Percentiles rank a stretch among this genome's conserved stretches.
phyloP scores from a whole-genome alignment of 2,329 filamentous ascomycete genomes.

The Colletotrichum lentis region DNA sequence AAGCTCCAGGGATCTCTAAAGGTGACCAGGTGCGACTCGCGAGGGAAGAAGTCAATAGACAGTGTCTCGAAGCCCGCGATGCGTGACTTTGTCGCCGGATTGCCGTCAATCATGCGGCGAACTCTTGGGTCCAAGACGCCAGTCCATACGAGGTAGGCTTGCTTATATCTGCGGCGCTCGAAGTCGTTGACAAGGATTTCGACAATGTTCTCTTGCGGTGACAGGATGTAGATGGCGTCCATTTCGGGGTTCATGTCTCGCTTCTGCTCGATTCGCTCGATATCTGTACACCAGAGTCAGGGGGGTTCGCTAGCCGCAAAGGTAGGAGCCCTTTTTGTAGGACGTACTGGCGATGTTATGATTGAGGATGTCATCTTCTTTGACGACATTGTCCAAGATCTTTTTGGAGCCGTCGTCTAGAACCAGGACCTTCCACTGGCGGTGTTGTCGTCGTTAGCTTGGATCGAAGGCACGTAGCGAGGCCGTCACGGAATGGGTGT shows the following conservation, averaged over 20 bases:
- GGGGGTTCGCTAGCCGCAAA: conserved; percentile 20
- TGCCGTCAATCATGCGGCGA: conserved; percentile 78
- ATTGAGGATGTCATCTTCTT: conserved; percentile 96
- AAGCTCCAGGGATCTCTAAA: conserved; percentile 98
- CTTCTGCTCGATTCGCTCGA: conserved; percentile 90
- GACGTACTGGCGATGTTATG: conserved; percentile 90
- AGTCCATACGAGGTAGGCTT: conserved; percentile 86
- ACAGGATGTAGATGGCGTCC: conserved; percentile 93
- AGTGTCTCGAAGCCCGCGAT: conserved; percentile 84
- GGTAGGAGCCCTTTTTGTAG: neutral
- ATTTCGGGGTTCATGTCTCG: conserved; percentile 85
- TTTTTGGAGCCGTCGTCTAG: conserved; percentile 85
- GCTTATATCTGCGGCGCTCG: conserved; percentile 81
- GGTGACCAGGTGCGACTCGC: conserved; percentile 89
- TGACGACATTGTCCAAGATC: conserved; percentile 88
- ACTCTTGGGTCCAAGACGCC: conserved; percentile 73
- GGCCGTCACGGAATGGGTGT: neutral
- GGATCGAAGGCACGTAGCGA: neutral
- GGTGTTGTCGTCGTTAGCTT: conserved; percentile 22
- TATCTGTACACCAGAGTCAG: conserved; percentile 66
- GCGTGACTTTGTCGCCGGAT: conserved; percentile 72
- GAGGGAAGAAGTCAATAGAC: conserved; percentile 87
- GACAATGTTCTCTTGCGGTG: conserved; percentile 85
- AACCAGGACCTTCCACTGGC: conserved; percentile 94
- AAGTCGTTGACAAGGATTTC: conserved; percentile 95